phyloP scores from a whole-genome alignment of 345 rosid genomes.

The Pugionium dolabratum region DNA sequence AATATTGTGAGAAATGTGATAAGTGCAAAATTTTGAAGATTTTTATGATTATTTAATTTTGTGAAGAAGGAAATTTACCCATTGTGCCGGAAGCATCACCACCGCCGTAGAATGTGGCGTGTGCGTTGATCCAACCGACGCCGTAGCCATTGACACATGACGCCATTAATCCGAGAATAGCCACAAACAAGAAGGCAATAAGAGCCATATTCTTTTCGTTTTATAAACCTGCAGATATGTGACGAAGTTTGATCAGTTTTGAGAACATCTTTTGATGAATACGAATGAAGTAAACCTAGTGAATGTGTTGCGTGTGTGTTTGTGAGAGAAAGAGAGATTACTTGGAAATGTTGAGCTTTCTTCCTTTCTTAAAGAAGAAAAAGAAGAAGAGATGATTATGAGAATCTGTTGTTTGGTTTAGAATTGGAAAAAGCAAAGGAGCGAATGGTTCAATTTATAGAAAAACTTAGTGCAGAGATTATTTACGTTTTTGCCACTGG shows the following conservation, averaged over 20 bases:
- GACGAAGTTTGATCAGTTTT: neutral
- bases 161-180: constrained; percentile 53
- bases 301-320: constrained; percentile 13
- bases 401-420: constrained; percentile 46
- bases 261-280: neutral
- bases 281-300: constrained; percentile 1
- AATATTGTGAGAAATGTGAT: neutral
- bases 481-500: constrained; percentile 43
- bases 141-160: constrained; percentile 53
- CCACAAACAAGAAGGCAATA: constrained; percentile 41
- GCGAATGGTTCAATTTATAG: constrained; percentile 54
- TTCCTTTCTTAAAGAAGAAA: constrained; percentile 18
- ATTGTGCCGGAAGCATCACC: constrained; percentile 88
- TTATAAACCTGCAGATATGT: constrained; percentile 37
- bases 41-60: constrained; percentile 14
- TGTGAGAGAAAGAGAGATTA: constrained; percentile 34
- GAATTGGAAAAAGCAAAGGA: constrained; percentile 37
- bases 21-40: constrained; percentile 24
- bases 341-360: constrained; percentile 38
- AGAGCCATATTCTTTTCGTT: constrained; percentile 44
- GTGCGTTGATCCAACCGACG: constrained; percentile 74
- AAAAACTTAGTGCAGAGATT: constrained; percentile 8
- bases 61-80: constrained; percentile 45
- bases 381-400: constrained; percentile 28
- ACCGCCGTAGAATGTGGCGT: constrained; percentile 79